These are phyloP conservation scores for Pichia exigua DNA, from an alignment of 805 yeast species.

Conservation along the genomic window DNA sequence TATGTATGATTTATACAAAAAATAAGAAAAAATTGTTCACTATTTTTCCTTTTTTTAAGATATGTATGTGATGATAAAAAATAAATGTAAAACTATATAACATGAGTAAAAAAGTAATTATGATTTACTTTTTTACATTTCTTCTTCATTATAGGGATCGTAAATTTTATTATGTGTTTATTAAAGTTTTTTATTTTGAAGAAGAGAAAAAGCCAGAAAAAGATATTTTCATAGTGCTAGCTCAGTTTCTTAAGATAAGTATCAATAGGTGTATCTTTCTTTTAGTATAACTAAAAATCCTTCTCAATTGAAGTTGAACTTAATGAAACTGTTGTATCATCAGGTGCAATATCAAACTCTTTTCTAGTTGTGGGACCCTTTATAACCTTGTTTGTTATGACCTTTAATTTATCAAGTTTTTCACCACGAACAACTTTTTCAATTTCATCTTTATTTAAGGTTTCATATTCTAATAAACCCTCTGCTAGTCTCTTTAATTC, in stretches of 20 bases:
- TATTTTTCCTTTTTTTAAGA: too few relatives aligned
- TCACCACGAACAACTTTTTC: conserved; percentile 80
- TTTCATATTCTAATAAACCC: conserved; percentile 91
- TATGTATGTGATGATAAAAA: too few relatives aligned
- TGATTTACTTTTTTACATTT: neutral
- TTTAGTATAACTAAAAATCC: neutral
- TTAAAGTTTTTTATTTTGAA: neutral
- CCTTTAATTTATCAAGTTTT: conserved; percentile 57
- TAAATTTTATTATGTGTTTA: neutral
- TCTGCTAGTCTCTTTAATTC: conserved; percentile 87
- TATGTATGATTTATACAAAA: too few relatives aligned
- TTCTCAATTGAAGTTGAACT: neutral
- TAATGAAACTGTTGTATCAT: conserved; percentile 15
- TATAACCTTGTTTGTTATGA: conserved; percentile 67
- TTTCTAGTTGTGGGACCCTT: conserved; percentile 32
- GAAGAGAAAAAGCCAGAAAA: neutral
- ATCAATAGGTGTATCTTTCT: neutral
- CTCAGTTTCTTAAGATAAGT: neutral
- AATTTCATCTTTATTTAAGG: conserved; percentile 85
- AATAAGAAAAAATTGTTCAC: too few relatives aligned
- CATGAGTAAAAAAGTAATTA: neutral
- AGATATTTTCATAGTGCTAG: neutral
- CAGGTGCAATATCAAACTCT: conserved; percentile 30
- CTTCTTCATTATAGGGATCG: neutral
- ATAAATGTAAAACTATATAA: neutral